Evolutionary conservation across 164 flowering plant species (phyloP).

Genomic region (Annona cherimola): DNA sequence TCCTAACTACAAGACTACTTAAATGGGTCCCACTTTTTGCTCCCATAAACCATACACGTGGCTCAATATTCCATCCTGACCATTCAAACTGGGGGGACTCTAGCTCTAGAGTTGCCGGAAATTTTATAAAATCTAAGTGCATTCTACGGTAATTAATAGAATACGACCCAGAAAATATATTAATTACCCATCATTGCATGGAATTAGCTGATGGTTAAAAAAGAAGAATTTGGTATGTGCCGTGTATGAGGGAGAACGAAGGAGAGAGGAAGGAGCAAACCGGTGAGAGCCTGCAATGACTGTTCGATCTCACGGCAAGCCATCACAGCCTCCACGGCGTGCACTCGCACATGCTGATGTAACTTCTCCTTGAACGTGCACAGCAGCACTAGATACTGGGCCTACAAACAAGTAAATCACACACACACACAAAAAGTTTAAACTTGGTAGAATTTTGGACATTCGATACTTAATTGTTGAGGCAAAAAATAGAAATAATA

Average conservation of each 20-base stretch:
- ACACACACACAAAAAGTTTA: not conserved
- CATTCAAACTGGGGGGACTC: not conserved
- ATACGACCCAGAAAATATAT: too few species aligned
- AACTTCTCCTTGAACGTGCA: conserved; percentile 85
- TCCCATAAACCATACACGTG: not conserved
- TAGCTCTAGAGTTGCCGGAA: not conserved
- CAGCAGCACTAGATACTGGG: conserved; percentile 68
- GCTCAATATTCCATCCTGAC: not conserved
- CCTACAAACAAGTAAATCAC: conserved; percentile 28
- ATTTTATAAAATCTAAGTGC: too few species aligned
- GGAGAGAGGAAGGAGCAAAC: conserved; percentile 24
- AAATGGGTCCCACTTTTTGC: not conserved
- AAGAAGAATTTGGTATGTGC: too few species aligned
- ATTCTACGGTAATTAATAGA: too few species aligned
- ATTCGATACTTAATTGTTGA: not conserved
- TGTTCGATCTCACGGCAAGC: conserved; percentile 89
- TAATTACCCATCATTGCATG: too few species aligned
- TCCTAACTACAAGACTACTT: not conserved
- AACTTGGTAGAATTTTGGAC: not conserved
- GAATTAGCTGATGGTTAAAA: too few species aligned
- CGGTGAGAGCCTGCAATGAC: conserved; percentile 76
- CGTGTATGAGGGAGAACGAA: not conserved
- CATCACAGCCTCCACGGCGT: conserved; percentile 91
- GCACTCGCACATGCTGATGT: conserved; percentile 87
- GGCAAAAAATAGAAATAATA: not conserved